Percentiles rank a stretch among this genome's conserved stretches.
phyloP scores from a whole-genome alignment of 352 stramenopile genomes.

The Globisporangium viniferum region DNA sequence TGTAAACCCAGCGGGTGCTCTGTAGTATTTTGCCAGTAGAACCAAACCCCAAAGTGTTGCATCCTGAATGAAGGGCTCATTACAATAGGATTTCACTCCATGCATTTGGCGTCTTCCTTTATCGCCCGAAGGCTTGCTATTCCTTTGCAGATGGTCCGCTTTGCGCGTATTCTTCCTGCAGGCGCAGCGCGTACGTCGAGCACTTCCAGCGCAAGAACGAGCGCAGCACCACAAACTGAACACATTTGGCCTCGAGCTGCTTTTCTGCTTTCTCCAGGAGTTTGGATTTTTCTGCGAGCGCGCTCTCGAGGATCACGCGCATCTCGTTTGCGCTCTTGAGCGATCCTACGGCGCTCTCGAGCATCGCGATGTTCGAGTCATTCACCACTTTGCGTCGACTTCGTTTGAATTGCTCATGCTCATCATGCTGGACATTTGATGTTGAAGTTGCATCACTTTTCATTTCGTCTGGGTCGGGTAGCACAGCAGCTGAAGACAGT shows the following conservation, averaged over 20 bases:
- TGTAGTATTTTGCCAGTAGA: neutral
- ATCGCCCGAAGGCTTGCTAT: neutral
- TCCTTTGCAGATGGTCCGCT: neutral
- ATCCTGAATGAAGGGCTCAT: neutral
- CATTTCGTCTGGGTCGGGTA: neutral
- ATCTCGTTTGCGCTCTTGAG: conserved; percentile 38
- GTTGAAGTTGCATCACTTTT: neutral
- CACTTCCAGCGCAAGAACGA: conserved; percentile 46
- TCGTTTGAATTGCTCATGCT: neutral
- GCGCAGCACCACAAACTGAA: conserved; percentile 37
- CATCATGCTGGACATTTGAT: neutral
- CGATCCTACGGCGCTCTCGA: conserved; percentile 40
- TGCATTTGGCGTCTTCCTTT: neutral
- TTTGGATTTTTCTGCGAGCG: conserved; percentile 25
- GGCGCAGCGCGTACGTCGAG: conserved; percentile 16
- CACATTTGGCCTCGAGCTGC: conserved; percentile 24
- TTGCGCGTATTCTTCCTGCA: conserved; percentile 3
- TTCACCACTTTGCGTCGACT: conserved; percentile 20
- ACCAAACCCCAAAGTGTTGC: neutral
- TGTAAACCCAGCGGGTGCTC: neutral
- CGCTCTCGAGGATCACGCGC: conserved; percentile 25
- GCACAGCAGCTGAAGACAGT: neutral
- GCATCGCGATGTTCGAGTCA: conserved; percentile 33
- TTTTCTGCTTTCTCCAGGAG: conserved; percentile 16
- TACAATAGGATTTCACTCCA: neutral